phyloP scores from a whole-genome alignment of 1,284 basidiomycete species.

The Trichosporon ovoides region DNA sequence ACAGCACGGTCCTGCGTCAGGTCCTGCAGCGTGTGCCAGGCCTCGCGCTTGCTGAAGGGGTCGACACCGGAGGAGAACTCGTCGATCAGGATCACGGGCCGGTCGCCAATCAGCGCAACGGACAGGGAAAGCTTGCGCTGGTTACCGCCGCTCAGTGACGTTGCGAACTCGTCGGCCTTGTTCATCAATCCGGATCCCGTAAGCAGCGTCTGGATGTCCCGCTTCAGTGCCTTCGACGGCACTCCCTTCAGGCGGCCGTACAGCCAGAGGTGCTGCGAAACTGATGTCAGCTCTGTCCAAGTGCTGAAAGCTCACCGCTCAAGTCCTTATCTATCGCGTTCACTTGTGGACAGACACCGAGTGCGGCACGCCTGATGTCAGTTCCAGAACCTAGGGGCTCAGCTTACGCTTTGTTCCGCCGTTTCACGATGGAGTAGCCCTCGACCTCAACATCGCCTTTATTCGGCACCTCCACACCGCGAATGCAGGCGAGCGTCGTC shows the following conservation, averaged over 20 bases:
- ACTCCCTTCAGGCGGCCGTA: constrained; percentile 57
- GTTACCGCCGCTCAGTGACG: constrained; percentile 69
- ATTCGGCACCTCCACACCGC: constrained; percentile 51
- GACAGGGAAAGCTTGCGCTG: constrained; percentile 73
- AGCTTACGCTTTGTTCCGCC: constrained; percentile 55
- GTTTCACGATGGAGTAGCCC: constrained; percentile 58
- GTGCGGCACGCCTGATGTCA: constrained; percentile 24
- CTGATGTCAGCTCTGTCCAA: constrained; percentile 29
- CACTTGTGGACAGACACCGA: constrained; percentile 77
- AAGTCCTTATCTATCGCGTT: constrained; percentile 72
- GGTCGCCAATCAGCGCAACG: constrained; percentile 78
- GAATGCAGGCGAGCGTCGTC: constrained; percentile 53
- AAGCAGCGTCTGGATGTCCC: constrained; percentile 60
- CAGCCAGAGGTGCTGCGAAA: constrained; percentile 62
- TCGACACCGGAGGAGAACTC: constrained; percentile 79
- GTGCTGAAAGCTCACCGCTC: constrained; percentile 43
- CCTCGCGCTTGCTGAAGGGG: constrained; percentile 73
- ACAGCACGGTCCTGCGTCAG: constrained; percentile 43
- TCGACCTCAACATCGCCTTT: constrained; percentile 64
- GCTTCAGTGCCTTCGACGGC: constrained; percentile 52
- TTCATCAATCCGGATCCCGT: constrained; percentile 56
- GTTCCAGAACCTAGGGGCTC: not conserved
- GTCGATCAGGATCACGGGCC: constrained; percentile 70
- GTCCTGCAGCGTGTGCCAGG: constrained; percentile 64
- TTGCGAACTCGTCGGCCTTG: constrained; percentile 66